Evolutionary conservation across 805 yeast species (phyloP), one percentile per base, ranked within the genome.

Genomic region (Tetrapisispora phaffii): DNA sequence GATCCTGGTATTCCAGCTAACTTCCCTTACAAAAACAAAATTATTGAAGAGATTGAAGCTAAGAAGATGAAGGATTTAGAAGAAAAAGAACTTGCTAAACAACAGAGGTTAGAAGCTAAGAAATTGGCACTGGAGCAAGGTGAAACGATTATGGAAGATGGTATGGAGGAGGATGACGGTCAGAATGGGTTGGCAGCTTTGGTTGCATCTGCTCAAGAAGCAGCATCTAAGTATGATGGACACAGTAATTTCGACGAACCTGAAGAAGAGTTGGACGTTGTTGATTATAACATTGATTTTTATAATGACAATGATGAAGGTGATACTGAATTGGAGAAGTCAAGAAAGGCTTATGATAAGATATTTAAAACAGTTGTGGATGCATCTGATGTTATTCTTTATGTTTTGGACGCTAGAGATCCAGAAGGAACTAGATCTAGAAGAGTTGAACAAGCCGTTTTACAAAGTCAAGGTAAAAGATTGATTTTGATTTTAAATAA

Each of bases 321-420:
- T 39, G 66, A 62, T 32, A 53, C 68, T 21, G 84, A 77, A 54
- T 52, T 75, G 31, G 94, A 84, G 45, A 80, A 80, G 59, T 84
- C 93, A 12, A 76, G 93, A 63, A 89, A 84, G 63, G 93, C 96
- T 7, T 93, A 84, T 61, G 97, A 90, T 64, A 90, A 89, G 68
- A 79, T 90, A 48, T 90, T 89, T 74, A 89, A 88, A 66, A 74
- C 88, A 15, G 97, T 93, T 31, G 89, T 90, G 21, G 96, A 88
- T 49, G 83, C 88, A 20, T 73, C 97, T 1, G 98, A 90, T 62
- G 96, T 90, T 44, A 72, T 90, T 17, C 72, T 89, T 45, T 90
- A 93, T 59, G 96, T 90, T n/a, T 70, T 90, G 59, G 98, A 90
- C 67, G 96, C 98, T 1, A 81, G 98, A 66, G 96, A 93, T 66